Base-by-base conservation (phyloP, 768 basidiomycete genomes). In the Boletus rubescentipes region DNA sequence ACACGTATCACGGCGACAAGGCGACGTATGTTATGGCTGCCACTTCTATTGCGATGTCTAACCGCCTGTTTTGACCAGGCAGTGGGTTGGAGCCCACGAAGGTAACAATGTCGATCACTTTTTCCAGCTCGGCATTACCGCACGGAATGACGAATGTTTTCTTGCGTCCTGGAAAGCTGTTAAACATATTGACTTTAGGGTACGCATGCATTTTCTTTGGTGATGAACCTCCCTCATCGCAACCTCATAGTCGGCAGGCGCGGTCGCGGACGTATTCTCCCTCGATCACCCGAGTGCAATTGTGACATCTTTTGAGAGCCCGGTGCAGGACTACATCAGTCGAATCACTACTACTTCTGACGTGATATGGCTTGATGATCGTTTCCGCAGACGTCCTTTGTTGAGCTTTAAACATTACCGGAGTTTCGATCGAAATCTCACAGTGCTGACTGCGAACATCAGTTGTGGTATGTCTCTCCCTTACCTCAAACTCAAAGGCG, bases 311-410 rank as follows among this genome's bases (percentile, higher is more conserved):
- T 69, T 85, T 34, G 83, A 84, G 57, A 68, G 75, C 54, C 64
- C 72, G 16, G 58, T 58, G 7, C 62, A 68, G 6, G 76, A 81
- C 53, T 64, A 78, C 41, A 66, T 85, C 36, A 61, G 85, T 30
- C 77, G 80, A 3, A 58, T 89, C 4, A 78, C 77, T 30, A 82
- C 88, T 1, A 91, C 87, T 1, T 73, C 72, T 1, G 77, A 86
- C 41, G 60, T 91, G 15, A 58, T 85, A 14, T 92, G 90, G 89
- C 65, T 91, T 29, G 90, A 93, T 62, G 71, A 75, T 29, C 79
- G 89, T 31, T 79, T 76, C 60, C 69, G 77, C n/a, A 65, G 65
- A 21, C 81, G 72, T 54, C 86, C 89, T 7, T 62, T 91, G 4
- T 59, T 92, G 9, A 80, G 78, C 4, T 79, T 79, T 59, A 80